Base-by-base conservation (phyloP, 768 basidiomycete genomes). In the Suillus bovinus region DNA sequence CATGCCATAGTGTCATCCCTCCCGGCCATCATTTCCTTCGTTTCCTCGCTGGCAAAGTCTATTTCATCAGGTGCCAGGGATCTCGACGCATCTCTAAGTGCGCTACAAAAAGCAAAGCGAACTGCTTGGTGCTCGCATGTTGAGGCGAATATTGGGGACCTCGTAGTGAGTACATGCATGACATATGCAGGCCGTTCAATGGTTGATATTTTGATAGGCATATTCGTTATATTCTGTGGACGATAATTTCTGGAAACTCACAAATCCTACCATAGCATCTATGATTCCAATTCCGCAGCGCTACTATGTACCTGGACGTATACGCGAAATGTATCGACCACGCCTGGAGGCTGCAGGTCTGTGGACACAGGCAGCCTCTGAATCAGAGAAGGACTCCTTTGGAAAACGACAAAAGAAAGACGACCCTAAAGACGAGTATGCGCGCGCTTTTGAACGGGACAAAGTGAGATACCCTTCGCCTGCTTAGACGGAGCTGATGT, bases 221-320 rank as follows among this genome's bases (percentile, higher is more conserved):
- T 68, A 79, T 80, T 39, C 38, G 64, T 77, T 89, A 36, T 93
- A 86, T 68, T 84, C 88, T 13, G 76, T 83, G 39, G 74, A 82
- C 17, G 78, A 77, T 38, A 94, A 94, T 66, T 93, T 89, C 81
- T 74, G 69, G 61, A 75, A 77, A 11, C 66, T 90, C 61, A 89
- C 82, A 13, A 80, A 81, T 39, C 83, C 82, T 4, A 74, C 80
- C 0, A 74, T 93, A 44, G 83, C 81, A 1, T 80, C 81, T 7
- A 72, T 86, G 66, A 84, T 89, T 59, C 81, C 85, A 16, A 60
- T 88, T 3, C 91, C 90, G 1, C 89, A 90, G 67, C 81, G 85
- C 10, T 93, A 91, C 70, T 94, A 89, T 68, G 83, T 90, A 8
- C 87, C 91, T 0, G 69, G 72, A 6, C 82, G 90, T 20, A 81